Evolutionary conservation across 805 yeast species (phyloP).

Genomic region (Kregervanrija fluxuum): DNA sequence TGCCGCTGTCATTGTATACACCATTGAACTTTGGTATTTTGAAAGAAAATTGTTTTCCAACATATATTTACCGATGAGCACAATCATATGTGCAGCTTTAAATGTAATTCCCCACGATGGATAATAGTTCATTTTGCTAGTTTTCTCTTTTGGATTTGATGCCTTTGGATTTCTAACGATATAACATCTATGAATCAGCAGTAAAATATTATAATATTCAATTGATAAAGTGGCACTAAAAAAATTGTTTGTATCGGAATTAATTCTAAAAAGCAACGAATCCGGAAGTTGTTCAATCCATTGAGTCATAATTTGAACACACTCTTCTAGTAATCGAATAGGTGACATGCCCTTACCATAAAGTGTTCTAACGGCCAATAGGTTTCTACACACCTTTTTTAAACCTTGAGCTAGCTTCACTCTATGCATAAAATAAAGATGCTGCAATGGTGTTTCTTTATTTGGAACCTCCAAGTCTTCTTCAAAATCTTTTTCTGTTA

Average conservation of each 20-base stretch:
- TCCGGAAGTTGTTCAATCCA: constrained; percentile 69
- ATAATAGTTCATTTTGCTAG: constrained; percentile 36
- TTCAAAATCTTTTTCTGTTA: constrained; percentile 54
- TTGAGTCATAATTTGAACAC: constrained; percentile 69
- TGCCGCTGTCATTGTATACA: constrained; percentile 55
- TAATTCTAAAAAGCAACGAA: constrained; percentile 51
- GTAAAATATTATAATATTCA: constrained; percentile 68
- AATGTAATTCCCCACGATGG: constrained; percentile 78
- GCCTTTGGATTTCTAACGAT: constrained; percentile 33
- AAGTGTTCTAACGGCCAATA: not conserved
- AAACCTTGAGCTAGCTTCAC: constrained; percentile 61
- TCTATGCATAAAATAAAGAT: constrained; percentile 51
- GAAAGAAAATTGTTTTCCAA: constrained; percentile 50
- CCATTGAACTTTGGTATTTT: constrained; percentile 11
- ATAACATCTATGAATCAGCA: constrained; percentile 64
- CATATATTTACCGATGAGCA: constrained; percentile 53
- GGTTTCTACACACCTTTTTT: constrained; percentile 41
- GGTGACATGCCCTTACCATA: constrained; percentile 31
- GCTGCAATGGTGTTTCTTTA: constrained; percentile 28
- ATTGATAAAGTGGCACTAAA: constrained; percentile 47
- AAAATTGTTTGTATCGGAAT: constrained; percentile 31
- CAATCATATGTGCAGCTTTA: constrained; percentile 73
- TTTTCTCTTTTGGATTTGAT: constrained; percentile 14
- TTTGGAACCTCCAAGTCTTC: constrained; percentile 44
- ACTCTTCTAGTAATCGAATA: constrained; percentile 51